phyloP scores from a whole-genome alignment of 805 yeast genomes.

The Hanseniaspora thailandica region DNA sequence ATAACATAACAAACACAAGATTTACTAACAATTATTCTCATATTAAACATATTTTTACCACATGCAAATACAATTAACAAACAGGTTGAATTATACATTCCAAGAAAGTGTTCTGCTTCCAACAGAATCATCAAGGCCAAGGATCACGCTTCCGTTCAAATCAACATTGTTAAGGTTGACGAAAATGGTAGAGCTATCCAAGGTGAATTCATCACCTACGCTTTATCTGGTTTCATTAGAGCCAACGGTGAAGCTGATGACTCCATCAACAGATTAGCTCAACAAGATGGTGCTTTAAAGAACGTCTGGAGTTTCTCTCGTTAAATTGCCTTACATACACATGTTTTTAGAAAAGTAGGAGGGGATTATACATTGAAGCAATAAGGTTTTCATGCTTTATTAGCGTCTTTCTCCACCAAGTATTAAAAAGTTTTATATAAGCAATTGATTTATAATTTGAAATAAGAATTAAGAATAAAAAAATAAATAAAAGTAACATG shows the following conservation, averaged over 20 bases:
- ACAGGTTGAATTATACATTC: constrained; percentile 99
- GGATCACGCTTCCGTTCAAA: constrained; percentile 98
- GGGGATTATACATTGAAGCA: too few species aligned
- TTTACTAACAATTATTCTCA: neutral
- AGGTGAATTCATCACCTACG: constrained; percentile 86
- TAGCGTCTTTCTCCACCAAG: neutral
- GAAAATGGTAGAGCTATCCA: constrained; percentile 90
- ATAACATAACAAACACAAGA: too few species aligned
- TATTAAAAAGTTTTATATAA: neutral
- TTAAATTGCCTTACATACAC: constrained; percentile 34
- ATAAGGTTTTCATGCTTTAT: too few species aligned
- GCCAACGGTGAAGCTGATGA: constrained; percentile 99
- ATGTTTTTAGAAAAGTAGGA: too few species aligned
- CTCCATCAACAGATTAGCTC: constrained; percentile 97
- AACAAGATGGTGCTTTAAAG: constrained; percentile 94
- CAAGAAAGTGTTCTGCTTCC: constrained; percentile 99
- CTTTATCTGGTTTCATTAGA: constrained; percentile 94
- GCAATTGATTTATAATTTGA: constrained; percentile 2
- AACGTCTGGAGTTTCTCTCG: constrained; percentile 93
- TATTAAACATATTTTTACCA: neutral
- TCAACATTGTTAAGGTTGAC: constrained; percentile 97
- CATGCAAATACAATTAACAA: neutral
- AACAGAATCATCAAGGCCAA: constrained; percentile 99
- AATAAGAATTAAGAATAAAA: constrained; percentile 5
- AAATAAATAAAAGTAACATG: too few species aligned